Conservation (phyloP, 2,329 filamentous ascomycete species). For the Microdochium paspali region DNA sequence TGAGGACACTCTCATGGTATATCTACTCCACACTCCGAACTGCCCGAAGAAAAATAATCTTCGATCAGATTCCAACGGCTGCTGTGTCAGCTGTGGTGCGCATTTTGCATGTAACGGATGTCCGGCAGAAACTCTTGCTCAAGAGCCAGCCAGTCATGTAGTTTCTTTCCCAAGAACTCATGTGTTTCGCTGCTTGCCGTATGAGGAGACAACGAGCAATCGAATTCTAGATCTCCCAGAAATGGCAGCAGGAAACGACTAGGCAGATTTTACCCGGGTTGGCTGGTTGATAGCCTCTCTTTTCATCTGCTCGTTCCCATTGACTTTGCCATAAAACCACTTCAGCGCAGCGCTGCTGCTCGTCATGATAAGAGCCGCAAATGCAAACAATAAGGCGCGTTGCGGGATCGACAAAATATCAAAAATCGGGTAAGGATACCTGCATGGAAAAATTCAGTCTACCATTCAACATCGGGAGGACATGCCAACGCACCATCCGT, state of each 20-base stretch:
- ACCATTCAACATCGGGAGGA: not conserved
- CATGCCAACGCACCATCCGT: conserved; percentile 45
- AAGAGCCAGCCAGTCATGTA: no score
- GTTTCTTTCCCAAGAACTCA: no score
- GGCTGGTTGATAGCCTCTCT: conserved; percentile 18
- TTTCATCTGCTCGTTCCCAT: conserved; percentile 40
- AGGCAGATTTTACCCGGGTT: not conserved
- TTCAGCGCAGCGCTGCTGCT: conserved; percentile 59
- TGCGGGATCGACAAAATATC: conserved; percentile 55
- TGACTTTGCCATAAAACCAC: conserved; percentile 58
- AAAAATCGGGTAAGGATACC: conserved; percentile 85
- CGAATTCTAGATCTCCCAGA: no score
- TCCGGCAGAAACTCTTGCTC: no score
- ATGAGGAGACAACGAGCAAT: no score
- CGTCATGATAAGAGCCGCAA: conserved; percentile 64
- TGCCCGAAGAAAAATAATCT: no score
- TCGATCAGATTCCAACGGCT: no score
- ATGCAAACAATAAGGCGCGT: conserved; percentile 57
- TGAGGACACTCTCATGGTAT: no score
- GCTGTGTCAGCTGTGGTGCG: no score
- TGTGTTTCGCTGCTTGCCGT: no score
- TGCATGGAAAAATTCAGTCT: conserved; percentile 20
- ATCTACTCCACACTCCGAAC: no score
- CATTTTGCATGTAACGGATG: no score
- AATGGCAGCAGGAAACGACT: not conserved